phyloP scores from a whole-genome alignment of 179 eudicot genomes.

The Beta corolliflora region DNA sequence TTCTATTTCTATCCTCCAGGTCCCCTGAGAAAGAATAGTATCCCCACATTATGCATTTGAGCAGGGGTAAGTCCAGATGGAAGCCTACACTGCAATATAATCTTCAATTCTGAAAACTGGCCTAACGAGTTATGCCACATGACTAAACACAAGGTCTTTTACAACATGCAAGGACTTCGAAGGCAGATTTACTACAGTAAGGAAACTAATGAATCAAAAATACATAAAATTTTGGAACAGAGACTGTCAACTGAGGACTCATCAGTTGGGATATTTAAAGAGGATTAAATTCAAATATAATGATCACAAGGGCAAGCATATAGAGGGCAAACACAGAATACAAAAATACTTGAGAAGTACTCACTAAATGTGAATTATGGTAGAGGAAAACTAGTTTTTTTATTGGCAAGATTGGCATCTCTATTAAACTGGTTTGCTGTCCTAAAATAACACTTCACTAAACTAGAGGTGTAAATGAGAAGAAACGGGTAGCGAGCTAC shows the following conservation, averaged over 20 bases:
- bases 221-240: neutral
- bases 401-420: neutral
- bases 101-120: neutral
- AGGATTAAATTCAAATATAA: neutral
- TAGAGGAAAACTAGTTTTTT: neutral
- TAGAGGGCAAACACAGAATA: neutral
- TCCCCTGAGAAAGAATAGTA: slow-evolving; percentile 34
- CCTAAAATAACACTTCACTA: no score
- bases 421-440: no score
- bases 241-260: neutral
- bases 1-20: slow-evolving; percentile 38
- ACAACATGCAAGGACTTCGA: neutral
- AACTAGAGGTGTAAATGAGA: neutral
- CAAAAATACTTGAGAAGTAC: neutral
- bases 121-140: neutral
- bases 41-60: slow-evolving; percentile 9
- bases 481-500: no score
- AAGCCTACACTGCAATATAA: slow-evolving; percentile 1
- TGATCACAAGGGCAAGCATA: neutral
- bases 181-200: neutral
- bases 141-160: neutral
- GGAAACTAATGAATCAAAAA: neutral
- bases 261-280: neutral
- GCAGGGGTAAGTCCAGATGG: slow-evolving; percentile 7
- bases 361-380: neutral